phyloP scores from a whole-genome alignment of 139 green algal genomes.

The Chlamydomonas sp. region DNA sequence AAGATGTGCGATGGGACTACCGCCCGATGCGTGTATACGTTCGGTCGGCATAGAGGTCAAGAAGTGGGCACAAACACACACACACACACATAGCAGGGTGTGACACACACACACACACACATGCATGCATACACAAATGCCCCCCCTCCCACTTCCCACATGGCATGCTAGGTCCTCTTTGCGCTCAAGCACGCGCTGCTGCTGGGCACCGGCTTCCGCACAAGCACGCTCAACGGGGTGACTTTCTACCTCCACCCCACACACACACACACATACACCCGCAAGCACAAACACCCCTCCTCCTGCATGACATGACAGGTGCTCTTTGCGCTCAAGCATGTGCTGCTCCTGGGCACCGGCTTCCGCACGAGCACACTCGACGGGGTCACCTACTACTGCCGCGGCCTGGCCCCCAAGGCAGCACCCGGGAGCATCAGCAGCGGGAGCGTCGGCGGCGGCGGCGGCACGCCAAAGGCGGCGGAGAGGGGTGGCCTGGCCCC shows the following conservation, averaged over 20 bases:
- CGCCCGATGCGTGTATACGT: constrained; percentile 30
- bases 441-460: neutral
- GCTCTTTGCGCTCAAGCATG: constrained; percentile 25
- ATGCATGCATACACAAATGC: too few relatives aligned
- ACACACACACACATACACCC: too few relatives aligned
- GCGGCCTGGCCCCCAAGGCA: too few relatives aligned
- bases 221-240: constrained; percentile 2
- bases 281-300: too few relatives aligned
- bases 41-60: too few relatives aligned
- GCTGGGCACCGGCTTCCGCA: constrained; percentile 20
- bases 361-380: constrained; percentile 9
- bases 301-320: too few relatives aligned
- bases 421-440: neutral
- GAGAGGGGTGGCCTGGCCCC: too few relatives aligned
- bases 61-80: too few relatives aligned
- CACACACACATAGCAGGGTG: too few relatives aligned
- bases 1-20: constrained; percentile 30
- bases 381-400: constrained; percentile 25
- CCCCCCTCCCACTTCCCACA: too few relatives aligned
- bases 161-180: too few relatives aligned
- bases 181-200: constrained; percentile 25
- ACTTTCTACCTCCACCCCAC: constrained; percentile 31
- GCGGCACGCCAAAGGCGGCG: neutral
- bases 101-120: too few relatives aligned
- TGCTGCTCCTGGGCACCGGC: constrained; percentile 21